These are phyloP conservation scores for Moringa oleifera DNA, from an alignment of 345 rosid genomes.

Conservation along the genomic window DNA sequence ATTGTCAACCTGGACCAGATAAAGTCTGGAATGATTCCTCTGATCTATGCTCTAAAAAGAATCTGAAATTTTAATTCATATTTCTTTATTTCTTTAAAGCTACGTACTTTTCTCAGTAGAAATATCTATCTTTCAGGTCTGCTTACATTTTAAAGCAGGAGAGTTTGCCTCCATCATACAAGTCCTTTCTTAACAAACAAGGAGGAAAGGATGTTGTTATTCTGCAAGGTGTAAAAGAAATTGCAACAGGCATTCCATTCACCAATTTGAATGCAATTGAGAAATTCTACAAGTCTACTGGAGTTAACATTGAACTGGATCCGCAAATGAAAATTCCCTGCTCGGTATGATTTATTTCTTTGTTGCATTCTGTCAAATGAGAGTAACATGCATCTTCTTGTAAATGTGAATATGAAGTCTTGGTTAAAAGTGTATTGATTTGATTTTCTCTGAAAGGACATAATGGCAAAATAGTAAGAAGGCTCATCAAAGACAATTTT, in stretches of 20 bases:
- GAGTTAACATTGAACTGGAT: constrained; percentile 71
- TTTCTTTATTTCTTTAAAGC: too few relatives aligned
- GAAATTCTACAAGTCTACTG: constrained; percentile 59
- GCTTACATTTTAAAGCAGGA: constrained; percentile 88
- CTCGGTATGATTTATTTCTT: constrained; percentile 41
- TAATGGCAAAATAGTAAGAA: too few relatives aligned
- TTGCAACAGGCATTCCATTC: constrained; percentile 59
- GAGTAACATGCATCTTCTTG: background rate
- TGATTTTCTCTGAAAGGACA: background rate
- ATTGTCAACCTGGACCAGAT: too few relatives aligned
- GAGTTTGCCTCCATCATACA: constrained; percentile 84
- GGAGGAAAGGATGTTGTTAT: constrained; percentile 72
- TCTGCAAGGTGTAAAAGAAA: constrained; percentile 73
- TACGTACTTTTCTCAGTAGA: constrained; percentile 1
- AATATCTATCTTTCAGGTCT: constrained; percentile 44
- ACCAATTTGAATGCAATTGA: constrained; percentile 61
- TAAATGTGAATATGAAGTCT: background rate
- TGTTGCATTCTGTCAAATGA: background rate
- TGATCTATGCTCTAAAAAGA: background rate
- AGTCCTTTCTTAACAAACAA: constrained; percentile 83
- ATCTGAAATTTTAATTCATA: background rate
- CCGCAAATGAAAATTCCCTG: constrained; percentile 84
- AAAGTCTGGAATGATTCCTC: background rate
- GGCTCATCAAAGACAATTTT: too few relatives aligned
- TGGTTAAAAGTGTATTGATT: background rate